Percentiles rank a stretch among this genome's conserved stretches.
Conservation (phyloP, 1,139 yeast genomes). For the Hansenula sp. region DNA sequence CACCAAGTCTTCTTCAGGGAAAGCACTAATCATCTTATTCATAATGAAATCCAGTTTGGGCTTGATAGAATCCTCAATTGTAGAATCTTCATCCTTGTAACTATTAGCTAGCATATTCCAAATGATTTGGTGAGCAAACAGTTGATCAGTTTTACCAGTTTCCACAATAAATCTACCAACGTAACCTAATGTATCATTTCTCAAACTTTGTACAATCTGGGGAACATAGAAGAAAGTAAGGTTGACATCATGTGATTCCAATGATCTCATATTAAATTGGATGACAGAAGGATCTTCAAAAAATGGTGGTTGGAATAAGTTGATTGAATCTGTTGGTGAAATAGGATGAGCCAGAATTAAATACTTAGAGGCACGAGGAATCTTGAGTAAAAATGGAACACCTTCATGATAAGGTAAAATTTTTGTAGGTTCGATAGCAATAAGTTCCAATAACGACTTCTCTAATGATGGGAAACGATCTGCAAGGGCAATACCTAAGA, state of each 20-base stretch:
- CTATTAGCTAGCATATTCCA: slow-evolving; percentile 98
- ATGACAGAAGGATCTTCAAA: slow-evolving; percentile 63
- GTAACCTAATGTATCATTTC: slow-evolving; percentile 80
- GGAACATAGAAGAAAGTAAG: slow-evolving; percentile 96
- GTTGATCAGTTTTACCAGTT: slow-evolving; percentile 85
- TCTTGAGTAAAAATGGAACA: slow-evolving; percentile 50
- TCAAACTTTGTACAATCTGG: slow-evolving; percentile 88
- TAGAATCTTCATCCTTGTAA: slow-evolving; percentile 83
- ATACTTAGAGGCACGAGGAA: slow-evolving; percentile 30
- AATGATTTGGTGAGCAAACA: slow-evolving; percentile 95
- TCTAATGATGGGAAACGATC: slow-evolving; percentile 50
- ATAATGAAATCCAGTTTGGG: slow-evolving; percentile 79
- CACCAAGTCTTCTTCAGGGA: slow-evolving; percentile 53
- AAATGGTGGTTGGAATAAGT: slow-evolving; percentile 75
- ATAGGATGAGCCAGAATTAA: slow-evolving; percentile 48
- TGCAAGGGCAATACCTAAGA: slow-evolving; percentile 68
- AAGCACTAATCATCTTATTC: slow-evolving; percentile 58
- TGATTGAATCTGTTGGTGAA: slow-evolving; percentile 83
- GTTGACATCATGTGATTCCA: slow-evolving; percentile 85
- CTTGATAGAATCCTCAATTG: slow-evolving; percentile 75
- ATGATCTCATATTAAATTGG: slow-evolving; percentile 88
- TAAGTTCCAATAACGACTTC: slow-evolving; percentile 42
- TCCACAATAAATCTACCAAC: slow-evolving; percentile 87
- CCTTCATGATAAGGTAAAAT: slow-evolving; percentile 65
- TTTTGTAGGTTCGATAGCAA: slow-evolving; percentile 54